phyloP scores from a whole-genome alignment of 2,329 filamentous ascomycete species.

The Beauveria medogensis region DNA sequence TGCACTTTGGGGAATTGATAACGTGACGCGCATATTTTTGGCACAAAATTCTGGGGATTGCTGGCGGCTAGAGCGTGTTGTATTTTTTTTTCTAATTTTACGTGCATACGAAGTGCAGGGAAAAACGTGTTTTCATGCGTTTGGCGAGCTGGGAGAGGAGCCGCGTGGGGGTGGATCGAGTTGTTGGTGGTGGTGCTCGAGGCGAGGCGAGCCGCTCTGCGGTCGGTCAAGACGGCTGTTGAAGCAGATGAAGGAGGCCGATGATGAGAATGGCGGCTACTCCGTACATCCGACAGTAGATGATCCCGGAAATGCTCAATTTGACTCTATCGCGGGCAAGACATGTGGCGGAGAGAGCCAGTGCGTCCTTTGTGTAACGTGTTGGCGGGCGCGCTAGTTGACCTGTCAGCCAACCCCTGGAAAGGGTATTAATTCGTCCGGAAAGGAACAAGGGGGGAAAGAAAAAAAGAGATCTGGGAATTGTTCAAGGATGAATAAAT shows the following conservation, averaged over 20 bases:
- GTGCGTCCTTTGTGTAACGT: constrained; percentile 1
- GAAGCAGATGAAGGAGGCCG: neutral
- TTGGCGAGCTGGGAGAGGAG: neutral
- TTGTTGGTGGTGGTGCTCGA: neutral
- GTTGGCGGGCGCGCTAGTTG: neutral
- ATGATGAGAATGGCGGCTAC: neutral
- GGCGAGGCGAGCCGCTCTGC: neutral
- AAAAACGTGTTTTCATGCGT: neutral
- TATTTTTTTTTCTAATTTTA: neutral
- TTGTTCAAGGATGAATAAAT: neutral
- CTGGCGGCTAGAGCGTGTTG: neutral
- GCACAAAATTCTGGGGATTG: constrained; percentile 1
- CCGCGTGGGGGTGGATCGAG: neutral
- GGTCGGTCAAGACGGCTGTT: neutral
- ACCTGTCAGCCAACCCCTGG: neutral
- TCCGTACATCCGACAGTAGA: neutral
- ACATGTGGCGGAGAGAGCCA: neutral
- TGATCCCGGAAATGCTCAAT: neutral
- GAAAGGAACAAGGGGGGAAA: no score
- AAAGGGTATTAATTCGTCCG: no score
- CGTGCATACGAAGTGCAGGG: neutral
- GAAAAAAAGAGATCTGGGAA: neutral
- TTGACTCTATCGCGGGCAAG: neutral
- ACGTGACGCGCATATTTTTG: constrained; percentile 4
- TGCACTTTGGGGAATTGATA: neutral